Evolutionary conservation across 2,329 filamentous ascomycete species (phyloP).

Genomic region (Periconia sp.): DNA sequence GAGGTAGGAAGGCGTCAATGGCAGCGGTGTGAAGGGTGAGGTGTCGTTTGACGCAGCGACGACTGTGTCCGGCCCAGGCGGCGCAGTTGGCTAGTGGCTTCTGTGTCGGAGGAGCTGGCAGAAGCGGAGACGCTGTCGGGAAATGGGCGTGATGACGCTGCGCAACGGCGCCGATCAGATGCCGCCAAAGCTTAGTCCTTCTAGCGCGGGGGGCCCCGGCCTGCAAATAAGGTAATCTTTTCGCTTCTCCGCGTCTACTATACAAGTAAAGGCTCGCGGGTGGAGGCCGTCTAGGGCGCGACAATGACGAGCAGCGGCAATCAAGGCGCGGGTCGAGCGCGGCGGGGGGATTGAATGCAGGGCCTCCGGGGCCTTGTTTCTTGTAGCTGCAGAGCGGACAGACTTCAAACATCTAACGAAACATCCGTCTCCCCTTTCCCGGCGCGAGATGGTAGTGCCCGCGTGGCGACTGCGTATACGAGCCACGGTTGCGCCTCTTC

Average conservation of each 20-base stretch:
- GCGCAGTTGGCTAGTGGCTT: not conserved
- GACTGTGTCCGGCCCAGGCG: slow-evolving; percentile 2
- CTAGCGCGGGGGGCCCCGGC: not conserved
- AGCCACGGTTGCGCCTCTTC: not conserved
- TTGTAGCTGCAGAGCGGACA: not conserved
- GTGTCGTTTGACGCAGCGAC: slow-evolving; percentile 1
- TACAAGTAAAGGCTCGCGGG: not conserved
- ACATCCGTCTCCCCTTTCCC: not conserved
- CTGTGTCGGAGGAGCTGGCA: not conserved
- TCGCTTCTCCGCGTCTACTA: not conserved
- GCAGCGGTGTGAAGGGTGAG: slow-evolving; percentile 1
- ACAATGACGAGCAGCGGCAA: not conserved
- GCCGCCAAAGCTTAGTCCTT: not conserved
- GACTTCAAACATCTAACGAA: slow-evolving; percentile 2
- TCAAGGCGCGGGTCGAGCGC: not conserved
- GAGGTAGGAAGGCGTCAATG: slow-evolving; percentile 12
- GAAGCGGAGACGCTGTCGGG: not conserved
- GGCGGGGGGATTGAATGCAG: not conserved
- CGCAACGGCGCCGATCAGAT: slow-evolving; percentile 1
- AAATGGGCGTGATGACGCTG: not conserved
- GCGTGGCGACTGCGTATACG: too few relatives aligned
- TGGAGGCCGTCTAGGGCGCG: not conserved
- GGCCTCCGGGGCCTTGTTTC: not conserved
- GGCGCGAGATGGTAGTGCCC: not conserved
- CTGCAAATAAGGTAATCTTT: not conserved